Conservation (phyloP, 495 filamentous ascomycete genomes). For the Darksidea phi region DNA sequence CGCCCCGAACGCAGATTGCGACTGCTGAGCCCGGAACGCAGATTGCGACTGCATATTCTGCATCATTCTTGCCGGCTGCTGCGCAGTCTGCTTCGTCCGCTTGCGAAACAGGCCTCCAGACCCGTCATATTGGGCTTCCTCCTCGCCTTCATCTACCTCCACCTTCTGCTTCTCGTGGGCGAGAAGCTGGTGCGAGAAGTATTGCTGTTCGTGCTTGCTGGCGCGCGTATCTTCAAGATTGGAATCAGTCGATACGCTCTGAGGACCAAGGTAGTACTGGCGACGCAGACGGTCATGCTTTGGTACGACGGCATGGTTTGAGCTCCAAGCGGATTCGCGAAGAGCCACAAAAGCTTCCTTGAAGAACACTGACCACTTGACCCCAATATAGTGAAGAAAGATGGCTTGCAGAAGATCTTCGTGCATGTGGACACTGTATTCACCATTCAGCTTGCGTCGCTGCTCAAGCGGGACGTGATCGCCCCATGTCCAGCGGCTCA, state of each 20-base stretch:
- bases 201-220: constrained; percentile 49
- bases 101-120: background rate
- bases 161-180: constrained; percentile 35
- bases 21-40: too few relatives aligned
- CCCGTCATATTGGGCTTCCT: constrained; percentile 41
- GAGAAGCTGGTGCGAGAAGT: constrained; percentile 56
- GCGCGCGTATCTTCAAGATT: constrained; percentile 45
- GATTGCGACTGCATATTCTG: too few relatives aligned
- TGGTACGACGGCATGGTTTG: constrained; percentile 44
- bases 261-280: constrained; percentile 50
- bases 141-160: constrained; percentile 43
- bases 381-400: constrained; percentile 63
- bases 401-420: constrained; percentile 66
- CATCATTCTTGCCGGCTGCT: too few relatives aligned
- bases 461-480: constrained; percentile 56
- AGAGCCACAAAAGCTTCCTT: constrained; percentile 50
- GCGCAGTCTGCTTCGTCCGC: too few relatives aligned
- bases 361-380: constrained; percentile 59
- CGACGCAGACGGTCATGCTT: constrained; percentile 50
- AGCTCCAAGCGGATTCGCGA: constrained; percentile 48
- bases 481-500: constrained; percentile 64
- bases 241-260: background rate
- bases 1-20: too few relatives aligned
- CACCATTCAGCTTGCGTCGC: constrained; percentile 61
- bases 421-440: constrained; percentile 62